phyloP scores from a whole-genome alignment of 495 filamentous ascomycete genomes.

The Aspergillus funiculosus region DNA sequence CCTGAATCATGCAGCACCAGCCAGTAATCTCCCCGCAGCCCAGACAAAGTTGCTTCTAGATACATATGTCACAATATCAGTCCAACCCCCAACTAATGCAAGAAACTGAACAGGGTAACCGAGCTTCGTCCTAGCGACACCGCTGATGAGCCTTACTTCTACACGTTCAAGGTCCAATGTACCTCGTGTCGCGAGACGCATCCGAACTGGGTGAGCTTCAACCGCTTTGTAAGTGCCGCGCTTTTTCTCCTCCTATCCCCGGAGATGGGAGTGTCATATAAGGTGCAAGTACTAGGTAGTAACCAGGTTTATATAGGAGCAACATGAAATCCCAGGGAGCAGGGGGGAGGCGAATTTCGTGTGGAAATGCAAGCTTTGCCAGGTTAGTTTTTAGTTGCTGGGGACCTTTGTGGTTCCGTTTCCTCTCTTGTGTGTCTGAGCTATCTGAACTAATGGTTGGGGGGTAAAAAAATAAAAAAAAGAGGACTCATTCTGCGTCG shows the following conservation, averaged over 20 bases:
- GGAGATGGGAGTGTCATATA: not conserved
- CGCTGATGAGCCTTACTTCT: conserved; percentile 75
- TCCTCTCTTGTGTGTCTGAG: conserved; percentile 4
- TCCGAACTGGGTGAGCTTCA: conserved; percentile 80
- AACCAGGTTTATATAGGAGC: conserved; percentile 51
- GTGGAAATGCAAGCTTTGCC: conserved; percentile 93
- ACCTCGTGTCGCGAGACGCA: conserved; percentile 90
- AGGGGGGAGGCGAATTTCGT: conserved; percentile 96
- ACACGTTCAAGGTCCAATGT: conserved; percentile 95
- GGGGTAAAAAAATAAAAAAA: too few species aligned
- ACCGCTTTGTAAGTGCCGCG: conserved; percentile 66
- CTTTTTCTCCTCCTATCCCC: not conserved
- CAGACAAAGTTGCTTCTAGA: conserved; percentile 7
- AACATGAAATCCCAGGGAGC: conserved; percentile 80
- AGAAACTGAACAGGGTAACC: conserved; percentile 61
- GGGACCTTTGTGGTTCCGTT: not conserved
- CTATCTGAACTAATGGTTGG: too few species aligned
- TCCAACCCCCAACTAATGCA: too few species aligned
- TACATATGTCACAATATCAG: not conserved
- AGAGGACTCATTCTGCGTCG: conserved; percentile 62
- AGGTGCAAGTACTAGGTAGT: not conserved
- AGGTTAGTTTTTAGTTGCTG: conserved; percentile 42
- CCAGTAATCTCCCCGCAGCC: conserved; percentile 10
- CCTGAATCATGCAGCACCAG: too few species aligned
- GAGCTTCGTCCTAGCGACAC: conserved; percentile 81